These are phyloP conservation scores for Pseudogymnoascus sp. DNA, from an alignment of 2,329 filamentous ascomycete genomes.

Conservation along the genomic window DNA sequence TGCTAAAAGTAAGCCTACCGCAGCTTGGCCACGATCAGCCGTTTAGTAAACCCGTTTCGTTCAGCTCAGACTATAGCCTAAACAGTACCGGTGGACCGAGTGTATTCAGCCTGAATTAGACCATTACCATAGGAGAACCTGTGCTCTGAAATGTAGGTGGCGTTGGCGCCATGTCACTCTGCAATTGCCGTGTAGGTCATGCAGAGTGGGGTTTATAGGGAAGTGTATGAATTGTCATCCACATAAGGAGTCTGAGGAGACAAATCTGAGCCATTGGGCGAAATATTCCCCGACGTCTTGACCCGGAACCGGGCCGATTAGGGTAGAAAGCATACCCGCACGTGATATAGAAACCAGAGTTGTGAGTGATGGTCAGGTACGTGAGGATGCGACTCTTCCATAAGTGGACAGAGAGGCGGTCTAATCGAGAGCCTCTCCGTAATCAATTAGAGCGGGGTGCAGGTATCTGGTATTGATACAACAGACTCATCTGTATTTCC, in stretches of 20 bases:
- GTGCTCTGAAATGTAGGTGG: neutral
- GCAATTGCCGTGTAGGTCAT: neutral
- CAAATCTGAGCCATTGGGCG: neutral
- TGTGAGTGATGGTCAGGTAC: neutral
- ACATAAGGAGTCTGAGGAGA: neutral
- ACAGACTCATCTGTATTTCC: neutral
- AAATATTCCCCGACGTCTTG: neutral
- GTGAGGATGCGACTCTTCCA: neutral
- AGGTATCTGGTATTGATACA: neutral
- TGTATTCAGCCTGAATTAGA: neutral
- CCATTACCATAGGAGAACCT: neutral
- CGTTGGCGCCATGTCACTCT: neutral
- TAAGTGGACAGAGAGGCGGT: neutral
- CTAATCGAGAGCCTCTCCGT: neutral
- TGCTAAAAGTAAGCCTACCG: neutral
- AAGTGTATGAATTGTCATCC: constrained; percentile 12
- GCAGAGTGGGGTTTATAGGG: neutral
- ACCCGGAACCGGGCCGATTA: neutral
- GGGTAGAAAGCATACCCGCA: neutral
- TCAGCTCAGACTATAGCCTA: neutral
- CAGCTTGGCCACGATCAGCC: neutral
- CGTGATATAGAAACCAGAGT: neutral
- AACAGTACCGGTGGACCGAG: neutral
- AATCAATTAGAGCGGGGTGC: neutral
- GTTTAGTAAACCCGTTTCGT: neutral